Conservation (phyloP, 805 yeast species). For the Cyberlindnera maritima region DNA sequence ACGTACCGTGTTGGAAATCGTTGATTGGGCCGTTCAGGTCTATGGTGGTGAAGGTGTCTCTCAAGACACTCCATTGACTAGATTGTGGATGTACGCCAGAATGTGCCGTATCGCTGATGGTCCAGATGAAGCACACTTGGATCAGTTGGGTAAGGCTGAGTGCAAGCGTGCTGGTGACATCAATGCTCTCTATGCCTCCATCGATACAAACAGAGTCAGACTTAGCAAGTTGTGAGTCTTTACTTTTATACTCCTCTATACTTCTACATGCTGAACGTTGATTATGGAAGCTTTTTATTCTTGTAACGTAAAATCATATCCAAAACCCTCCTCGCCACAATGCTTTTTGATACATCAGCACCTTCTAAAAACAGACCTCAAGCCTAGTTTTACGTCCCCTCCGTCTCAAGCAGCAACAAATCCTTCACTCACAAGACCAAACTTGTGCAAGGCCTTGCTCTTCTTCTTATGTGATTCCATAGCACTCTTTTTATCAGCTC, state of each 20-base stretch:
- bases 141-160: constrained; percentile 51
- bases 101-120: constrained; percentile 66
- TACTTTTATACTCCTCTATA: neutral
- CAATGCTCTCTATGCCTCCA: constrained; percentile 32
- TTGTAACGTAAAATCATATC: constrained; percentile 1
- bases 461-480: constrained; percentile 42
- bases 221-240: constrained; percentile 16
- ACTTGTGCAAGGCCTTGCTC: constrained; percentile 46
- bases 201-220: constrained; percentile 20
- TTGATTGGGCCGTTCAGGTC: constrained; percentile 64
- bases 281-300: neutral
- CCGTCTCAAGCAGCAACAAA: constrained; percentile 27
- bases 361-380: neutral
- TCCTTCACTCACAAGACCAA: constrained; percentile 58
- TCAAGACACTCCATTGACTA: constrained; percentile 57
- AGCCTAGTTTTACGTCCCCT: neutral
- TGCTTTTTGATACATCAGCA: too few relatives aligned
- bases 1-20: constrained; percentile 44
- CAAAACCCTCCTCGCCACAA: neutral
- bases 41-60: constrained; percentile 66
- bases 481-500: constrained; percentile 30
- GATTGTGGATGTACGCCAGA: constrained; percentile 48
- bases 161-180: constrained; percentile 36
- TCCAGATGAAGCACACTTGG: constrained; percentile 64
- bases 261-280: neutral